phyloP scores from a whole-genome alignment of 1,284 basidiomycete species.

The Trichosporon asahii region DNA sequence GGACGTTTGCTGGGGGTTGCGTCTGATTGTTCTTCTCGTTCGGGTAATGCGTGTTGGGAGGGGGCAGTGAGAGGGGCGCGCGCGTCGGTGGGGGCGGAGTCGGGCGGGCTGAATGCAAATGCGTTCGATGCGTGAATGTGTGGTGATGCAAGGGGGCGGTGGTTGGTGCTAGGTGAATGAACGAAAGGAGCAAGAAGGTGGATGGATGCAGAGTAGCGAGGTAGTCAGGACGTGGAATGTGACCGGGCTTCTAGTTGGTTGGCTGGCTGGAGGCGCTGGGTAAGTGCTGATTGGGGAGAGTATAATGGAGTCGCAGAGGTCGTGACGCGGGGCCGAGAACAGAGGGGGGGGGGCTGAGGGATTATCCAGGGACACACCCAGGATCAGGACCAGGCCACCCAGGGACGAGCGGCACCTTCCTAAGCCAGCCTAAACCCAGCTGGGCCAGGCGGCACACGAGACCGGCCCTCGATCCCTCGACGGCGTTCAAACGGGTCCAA shows the following conservation, averaged over 20 bases:
- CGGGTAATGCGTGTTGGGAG: not conserved
- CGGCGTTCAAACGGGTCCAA: not conserved
- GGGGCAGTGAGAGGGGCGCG: not conserved
- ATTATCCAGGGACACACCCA: not conserved
- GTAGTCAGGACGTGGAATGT: constrained; percentile 11
- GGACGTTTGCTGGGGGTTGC: not conserved
- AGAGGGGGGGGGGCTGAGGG: not conserved
- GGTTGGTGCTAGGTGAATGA: not conserved
- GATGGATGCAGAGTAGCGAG: constrained; percentile 3
- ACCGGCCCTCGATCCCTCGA: not conserved
- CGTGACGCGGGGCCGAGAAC: constrained; percentile 1
- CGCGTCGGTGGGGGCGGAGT: not conserved
- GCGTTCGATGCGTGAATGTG: not conserved
- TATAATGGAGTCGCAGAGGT: not conserved
- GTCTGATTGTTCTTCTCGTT: constrained; percentile 1
- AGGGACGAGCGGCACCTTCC: too few relatives aligned
- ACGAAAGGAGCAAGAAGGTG: constrained; percentile 6
- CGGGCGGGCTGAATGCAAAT: not conserved
- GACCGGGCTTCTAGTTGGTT: constrained; percentile 4
- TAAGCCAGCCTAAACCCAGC: too few relatives aligned
- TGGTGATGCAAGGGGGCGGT: not conserved
- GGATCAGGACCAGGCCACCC: not conserved
- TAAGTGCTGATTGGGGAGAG: not conserved
- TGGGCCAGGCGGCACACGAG: too few relatives aligned
- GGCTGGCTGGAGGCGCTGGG: not conserved